Evolutionary conservation across 1,139 yeast species (phyloP), one percentile per base, ranked within the genome.

Genomic region (Taphrina sp.): DNA sequence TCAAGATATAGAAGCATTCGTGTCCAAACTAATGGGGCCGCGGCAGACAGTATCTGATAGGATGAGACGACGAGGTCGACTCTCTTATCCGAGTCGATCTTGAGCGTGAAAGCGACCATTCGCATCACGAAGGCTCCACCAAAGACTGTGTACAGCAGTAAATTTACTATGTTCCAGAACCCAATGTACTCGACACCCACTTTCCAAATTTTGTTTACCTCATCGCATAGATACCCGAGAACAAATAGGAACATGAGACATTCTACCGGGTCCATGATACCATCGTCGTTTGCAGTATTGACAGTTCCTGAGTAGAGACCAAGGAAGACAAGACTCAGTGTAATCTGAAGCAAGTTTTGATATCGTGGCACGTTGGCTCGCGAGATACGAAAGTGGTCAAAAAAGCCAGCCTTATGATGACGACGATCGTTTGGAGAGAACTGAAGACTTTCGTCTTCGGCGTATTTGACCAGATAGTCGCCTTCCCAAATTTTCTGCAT

Each of bases 1-100:
- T 43, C 47, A 65, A 87, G 76, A 69, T 76, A 87, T 43, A 88
- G 74, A 57, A 88, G 72, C 58, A 88, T 71, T 58, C 96, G 75
- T 3, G 86, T 79, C 95, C 95, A 88, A 78, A 88, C 83, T 62
- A 88, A 74, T 1, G 96, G 96, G 1, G 95, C 85, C 12, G 87
- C 89, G 65, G 92, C 77, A 0, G 95, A 83, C 56, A 88, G 71
- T 2, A 86, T 68, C 61, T 94, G 74, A 68, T 82, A 87, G 0
- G 94, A 80, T 2, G 83, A 74, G 59, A 79, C 78, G 66, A 85
- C 88, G 64, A 81, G 76, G 26, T 67, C 64, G 34, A 73, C 75
- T 10, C 68, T 66, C 49, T 71, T 67, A 36, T 67, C 65, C 23
- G 66, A 61, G 5, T 71, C 71, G 57, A 55, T 63, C 22, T 64